Evolutionary conservation across 2,329 filamentous ascomycete species (phyloP), one percentile per base, ranked within the genome.

Genomic region (Venturia asperata): DNA sequence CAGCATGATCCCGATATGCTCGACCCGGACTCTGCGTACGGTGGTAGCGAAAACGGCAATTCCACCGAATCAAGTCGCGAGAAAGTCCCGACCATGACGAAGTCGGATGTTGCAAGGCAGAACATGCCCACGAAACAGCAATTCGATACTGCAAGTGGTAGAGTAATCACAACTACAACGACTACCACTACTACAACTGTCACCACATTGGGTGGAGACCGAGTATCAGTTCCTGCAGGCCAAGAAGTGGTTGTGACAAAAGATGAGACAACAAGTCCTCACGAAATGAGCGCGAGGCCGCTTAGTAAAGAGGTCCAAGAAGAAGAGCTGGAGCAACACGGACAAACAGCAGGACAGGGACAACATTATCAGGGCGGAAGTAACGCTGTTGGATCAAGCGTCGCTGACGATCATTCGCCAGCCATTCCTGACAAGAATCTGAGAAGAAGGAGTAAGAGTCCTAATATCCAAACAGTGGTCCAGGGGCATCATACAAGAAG

Each of bases 81-180:
- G 27, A 45, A 47, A 27, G 49, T 64, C 17, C 63, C 63, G 10
- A 64, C 63, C 2, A 64, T 64, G 34, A 52, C 63, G 5, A 30
- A 41, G 52, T 47, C 42, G 11, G 42, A 58, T n/a, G 63, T 49
- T 13, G 34, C 37, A 4, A 39, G 10, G 21, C 63, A 64, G 37
- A 49, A 49, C 30, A 49, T 49, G 52, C 47, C 47, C 1, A 49
- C 52, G n/a, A 42, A 64, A 24, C 47, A 47, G n/a, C 37, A 58
- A 39, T 55, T 52, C 34, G 63, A 64, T 19, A 42, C 47, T 52
- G 52, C 52, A 17, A 55, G 47, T n/a, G 63, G 63, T 6, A 56
- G 63, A 17, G 52, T 58, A 24, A 58, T 64, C 13, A 64, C 63
- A n/a, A 64, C 63, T 11, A 64, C 63, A 24, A 64, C 63, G 7